Conservation (phyloP, 495 filamentous ascomycete species). For the Annulohypoxylon bovei region DNA sequence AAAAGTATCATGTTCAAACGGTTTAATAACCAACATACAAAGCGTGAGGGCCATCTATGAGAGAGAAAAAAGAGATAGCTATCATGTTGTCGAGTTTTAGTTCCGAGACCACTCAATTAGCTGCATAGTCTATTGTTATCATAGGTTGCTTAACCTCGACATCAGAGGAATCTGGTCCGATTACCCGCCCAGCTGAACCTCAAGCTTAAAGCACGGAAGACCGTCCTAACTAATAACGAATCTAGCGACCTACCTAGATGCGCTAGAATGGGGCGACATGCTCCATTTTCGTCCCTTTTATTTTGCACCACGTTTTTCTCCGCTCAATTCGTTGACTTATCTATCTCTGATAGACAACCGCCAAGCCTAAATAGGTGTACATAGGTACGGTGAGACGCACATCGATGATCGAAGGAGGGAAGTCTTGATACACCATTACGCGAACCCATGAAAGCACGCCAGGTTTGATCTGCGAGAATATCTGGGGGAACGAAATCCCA, state of each 20-base stretch:
- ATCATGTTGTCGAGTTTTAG: background rate
- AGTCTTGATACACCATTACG: constrained; percentile 19
- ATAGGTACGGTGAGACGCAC: constrained; percentile 18
- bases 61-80: background rate
- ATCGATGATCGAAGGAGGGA: background rate
- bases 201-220: constrained; percentile 17
- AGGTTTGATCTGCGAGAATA: constrained; percentile 37
- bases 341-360: constrained; percentile 16
- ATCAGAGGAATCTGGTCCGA: constrained; percentile 19
- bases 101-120: background rate
- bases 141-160: background rate
- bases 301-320: constrained; percentile 34
- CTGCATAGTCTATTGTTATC: constrained; percentile 3
- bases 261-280: constrained; percentile 14
- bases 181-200: constrained; percentile 19
- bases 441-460: constrained; percentile 25
- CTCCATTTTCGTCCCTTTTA: constrained; percentile 42
- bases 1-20: constrained; percentile 23
- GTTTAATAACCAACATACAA: background rate
- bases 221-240: constrained; percentile 1
- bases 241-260: constrained; percentile 4
- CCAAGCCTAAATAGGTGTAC: constrained; percentile 12
- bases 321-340: constrained; percentile 26
- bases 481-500: constrained; percentile 41
- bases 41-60: background rate